Conservation (phyloP, 2,329 filamentous ascomycete genomes). For the Grosmannia clavigera region DNA sequence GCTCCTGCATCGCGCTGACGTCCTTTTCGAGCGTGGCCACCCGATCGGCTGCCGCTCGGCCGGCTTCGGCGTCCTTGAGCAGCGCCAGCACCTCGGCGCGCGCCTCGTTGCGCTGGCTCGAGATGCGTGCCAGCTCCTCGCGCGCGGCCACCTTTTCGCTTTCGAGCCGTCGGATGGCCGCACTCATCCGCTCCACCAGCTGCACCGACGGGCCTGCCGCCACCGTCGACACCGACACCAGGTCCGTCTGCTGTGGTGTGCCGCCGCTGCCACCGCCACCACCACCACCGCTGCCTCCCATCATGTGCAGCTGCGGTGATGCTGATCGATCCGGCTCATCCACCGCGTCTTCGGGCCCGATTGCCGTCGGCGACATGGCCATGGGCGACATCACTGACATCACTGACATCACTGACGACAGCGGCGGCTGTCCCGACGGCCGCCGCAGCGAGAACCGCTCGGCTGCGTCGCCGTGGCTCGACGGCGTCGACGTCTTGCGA, state of each 20-base stretch:
- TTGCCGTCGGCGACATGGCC: constrained; percentile 16
- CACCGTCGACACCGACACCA: constrained; percentile 79
- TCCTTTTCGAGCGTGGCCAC: constrained; percentile 54
- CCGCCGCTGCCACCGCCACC: constrained; percentile 67
- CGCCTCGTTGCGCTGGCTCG: constrained; percentile 80
- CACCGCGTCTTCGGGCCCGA: constrained; percentile 23
- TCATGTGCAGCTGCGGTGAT: constrained; percentile 46
- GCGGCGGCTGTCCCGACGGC: constrained; percentile 35
- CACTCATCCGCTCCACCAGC: constrained; percentile 90
- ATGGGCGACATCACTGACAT: neutral
- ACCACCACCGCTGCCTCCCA: constrained; percentile 50
- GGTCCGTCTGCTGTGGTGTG: constrained; percentile 34
- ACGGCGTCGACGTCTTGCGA: constrained; percentile 36
- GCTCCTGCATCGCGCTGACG: constrained; percentile 54
- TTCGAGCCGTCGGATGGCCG: constrained; percentile 80
- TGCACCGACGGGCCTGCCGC: constrained; percentile 88
- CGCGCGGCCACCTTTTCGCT: constrained; percentile 80
- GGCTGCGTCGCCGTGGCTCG: constrained; percentile 33
- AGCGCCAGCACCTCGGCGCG: constrained; percentile 80
- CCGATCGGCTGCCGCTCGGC: constrained; percentile 45
- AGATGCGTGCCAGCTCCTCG: constrained; percentile 72
- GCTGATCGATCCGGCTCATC: constrained; percentile 43
- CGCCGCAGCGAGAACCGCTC: constrained; percentile 31
- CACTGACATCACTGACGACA: neutral
- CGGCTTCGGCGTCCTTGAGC: constrained; percentile 74